phyloP scores from a whole-genome alignment of 495 filamentous ascomycete species.

The Talaromyces thailandensis region DNA sequence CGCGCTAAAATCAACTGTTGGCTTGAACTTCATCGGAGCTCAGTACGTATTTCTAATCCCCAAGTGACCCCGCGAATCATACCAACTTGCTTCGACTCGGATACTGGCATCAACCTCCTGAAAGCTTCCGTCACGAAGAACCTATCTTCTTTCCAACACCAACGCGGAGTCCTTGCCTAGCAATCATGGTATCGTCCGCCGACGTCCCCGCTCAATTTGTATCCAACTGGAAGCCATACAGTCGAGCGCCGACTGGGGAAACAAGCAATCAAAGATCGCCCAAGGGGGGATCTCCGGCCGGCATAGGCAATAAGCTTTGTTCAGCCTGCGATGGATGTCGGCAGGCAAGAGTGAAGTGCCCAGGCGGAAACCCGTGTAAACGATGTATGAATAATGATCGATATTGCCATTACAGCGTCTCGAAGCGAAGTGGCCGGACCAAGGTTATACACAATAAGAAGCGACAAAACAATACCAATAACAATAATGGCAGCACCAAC shows the following conservation, averaged over 20 bases:
- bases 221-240: neutral
- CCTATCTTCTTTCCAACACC: neutral
- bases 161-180: neutral
- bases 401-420: neutral
- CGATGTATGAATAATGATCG: neutral
- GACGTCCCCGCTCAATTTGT: neutral
- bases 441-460: neutral
- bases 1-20: no score
- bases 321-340: neutral
- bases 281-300: neutral
- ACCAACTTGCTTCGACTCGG: neutral
- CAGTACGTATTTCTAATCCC: no score
- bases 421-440: neutral
- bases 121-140: no score
- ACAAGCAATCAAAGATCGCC: neutral
- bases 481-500: neutral
- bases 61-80: no score
- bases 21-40: neutral
- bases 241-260: neutral
- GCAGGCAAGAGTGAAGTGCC: neutral
- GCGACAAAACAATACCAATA: neutral
- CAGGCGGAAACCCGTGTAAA: neutral
- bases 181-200: neutral
- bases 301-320: neutral
- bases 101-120: neutral